phyloP scores from a whole-genome alignment of 129 eudicot species.

The Lactuca sativa region DNA sequence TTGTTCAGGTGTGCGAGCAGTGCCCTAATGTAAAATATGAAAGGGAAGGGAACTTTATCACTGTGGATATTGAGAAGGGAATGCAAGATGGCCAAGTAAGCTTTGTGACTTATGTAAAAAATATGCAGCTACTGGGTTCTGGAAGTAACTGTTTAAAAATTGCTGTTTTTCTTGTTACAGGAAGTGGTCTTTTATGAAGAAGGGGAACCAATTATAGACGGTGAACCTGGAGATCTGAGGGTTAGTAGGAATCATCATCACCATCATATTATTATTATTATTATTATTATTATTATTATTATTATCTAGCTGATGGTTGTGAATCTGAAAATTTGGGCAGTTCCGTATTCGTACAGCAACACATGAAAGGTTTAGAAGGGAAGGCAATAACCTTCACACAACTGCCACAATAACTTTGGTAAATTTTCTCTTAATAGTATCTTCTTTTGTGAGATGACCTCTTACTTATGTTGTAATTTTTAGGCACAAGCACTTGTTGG shows the following conservation, averaged over 20 bases:
- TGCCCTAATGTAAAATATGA: conserved; percentile 89
- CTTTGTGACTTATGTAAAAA: not conserved
- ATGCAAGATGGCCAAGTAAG: conserved; percentile 98
- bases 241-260: conserved; percentile 29
- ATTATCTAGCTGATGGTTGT: conserved; percentile 10
- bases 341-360: conserved; percentile 91
- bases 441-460: not conserved
- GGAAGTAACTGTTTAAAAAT: conserved; percentile 13
- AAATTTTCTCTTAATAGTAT: conserved; percentile 6
- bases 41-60: conserved; percentile 81
- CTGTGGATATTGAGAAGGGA: conserved; percentile 98
- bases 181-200: conserved; percentile 91
- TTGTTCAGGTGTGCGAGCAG: conserved; percentile 86
- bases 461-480: conserved; percentile 14
- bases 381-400: conserved; percentile 79
- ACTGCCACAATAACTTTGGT: conserved; percentile 88
- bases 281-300: conserved; percentile 8
- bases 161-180: conserved; percentile 31
- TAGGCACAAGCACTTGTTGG: conserved; percentile 97
- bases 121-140: not conserved
- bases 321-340: conserved; percentile 38
- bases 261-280: not conserved
- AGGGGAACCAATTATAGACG: conserved; percentile 91
- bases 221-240: conserved; percentile 96
- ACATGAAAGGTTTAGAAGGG: conserved; percentile 81